Evolutionary conservation across 192 early-diverging fungal genomes (phyloP), one percentile per base, ranked within the genome.

Genomic region (Coemansia sp.): DNA sequence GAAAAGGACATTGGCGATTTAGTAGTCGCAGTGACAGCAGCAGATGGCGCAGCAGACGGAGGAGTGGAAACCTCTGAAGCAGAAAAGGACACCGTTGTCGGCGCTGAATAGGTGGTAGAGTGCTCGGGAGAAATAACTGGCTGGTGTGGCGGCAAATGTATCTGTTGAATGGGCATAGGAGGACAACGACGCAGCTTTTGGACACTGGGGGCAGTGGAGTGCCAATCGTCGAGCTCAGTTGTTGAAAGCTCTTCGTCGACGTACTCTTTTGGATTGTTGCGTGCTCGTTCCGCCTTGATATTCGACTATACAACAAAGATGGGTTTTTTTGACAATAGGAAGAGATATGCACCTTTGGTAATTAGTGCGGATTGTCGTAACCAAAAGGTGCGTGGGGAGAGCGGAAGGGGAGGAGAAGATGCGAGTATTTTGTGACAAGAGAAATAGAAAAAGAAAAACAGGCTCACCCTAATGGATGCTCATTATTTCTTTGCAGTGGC

Each of bases 1-100:
- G 77, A 79, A 31, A 64, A 79, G 6, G 68, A 59, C 14, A 61
- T 61, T 12, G 72, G 70, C 11, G 77, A 74, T 34, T 55, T 66
- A 20, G 34, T 37, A 2, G 33, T 41, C 33, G 42, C 26, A 12
- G 59, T 23, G 45, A 6, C 25, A 26, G 52, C 38, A 26, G 50
- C 61, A 35, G 26, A 34, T 28, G 45, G 35, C 36, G 52, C 52
- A 23, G 53, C 25, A 20, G 55, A 28, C 16, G 52, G 52, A 31
- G 52, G 52, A 31, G 52, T 14, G 28, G 26, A 55, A 28, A 55
- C 52, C 25, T 55, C 52, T 16, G 52, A 55, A 12, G 26, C 52
- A 7, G 52, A 55, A 28, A 55, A 31, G 13, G 52, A 55, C 26
- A 28, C 52, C 6, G 52, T 55, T 8, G 52, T 55, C 26, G 52